Evolutionary conservation across 345 rosid genomes (phyloP), one percentile per base, ranked within the genome.

Genomic region (Tarenaya hassleriana): DNA sequence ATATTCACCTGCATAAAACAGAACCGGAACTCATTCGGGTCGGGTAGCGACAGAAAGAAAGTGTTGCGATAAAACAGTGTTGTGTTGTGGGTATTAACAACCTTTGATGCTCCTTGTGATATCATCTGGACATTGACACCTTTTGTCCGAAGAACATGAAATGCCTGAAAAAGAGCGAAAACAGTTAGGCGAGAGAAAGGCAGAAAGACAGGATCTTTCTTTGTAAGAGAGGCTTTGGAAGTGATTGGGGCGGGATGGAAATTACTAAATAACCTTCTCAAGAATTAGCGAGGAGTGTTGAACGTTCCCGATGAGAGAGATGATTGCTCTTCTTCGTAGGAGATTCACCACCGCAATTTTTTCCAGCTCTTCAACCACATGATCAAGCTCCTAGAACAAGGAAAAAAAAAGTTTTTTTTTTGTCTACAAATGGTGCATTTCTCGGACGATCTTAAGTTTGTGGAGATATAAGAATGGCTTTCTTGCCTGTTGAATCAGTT

Each of bases 81-180:
- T n/a, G 27, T 52, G 53, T 33, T 31, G 8, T 13, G 15, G 40
- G 18, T 46, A 16, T 27, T 24, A 29, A 40, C 24, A 34, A 92
- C 98, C 97, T 94, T 94, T n/a, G 99, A 94, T 55, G 99, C 97
- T 35, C 99, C 97, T 77, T 94, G 95, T 55, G 97, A 94, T 71
- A 88, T 94, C 99, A 94, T 88, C 73, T 94, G 99, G 61, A 94
- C 99, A 66, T 88, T 94, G 41, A 88, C 86, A 47, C 95, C 91
- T 43, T 77, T 80, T 61, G 76, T 74, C 66, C 83, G 74, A 44
- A 94, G 95, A 69, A 85, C 99, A 40, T 47, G 70, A 68, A 94
- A 94, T 39, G 62, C 98, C 97, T 92, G 83, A 50, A 63, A 12
- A 5, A 34, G 43, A 21, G 16, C 3, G 4, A 14, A 47, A 52